Percentiles rank a stretch among this genome's conserved stretches.
phyloP scores from a whole-genome alignment of 305 asterid genomes.

The Lippia alba region DNA sequence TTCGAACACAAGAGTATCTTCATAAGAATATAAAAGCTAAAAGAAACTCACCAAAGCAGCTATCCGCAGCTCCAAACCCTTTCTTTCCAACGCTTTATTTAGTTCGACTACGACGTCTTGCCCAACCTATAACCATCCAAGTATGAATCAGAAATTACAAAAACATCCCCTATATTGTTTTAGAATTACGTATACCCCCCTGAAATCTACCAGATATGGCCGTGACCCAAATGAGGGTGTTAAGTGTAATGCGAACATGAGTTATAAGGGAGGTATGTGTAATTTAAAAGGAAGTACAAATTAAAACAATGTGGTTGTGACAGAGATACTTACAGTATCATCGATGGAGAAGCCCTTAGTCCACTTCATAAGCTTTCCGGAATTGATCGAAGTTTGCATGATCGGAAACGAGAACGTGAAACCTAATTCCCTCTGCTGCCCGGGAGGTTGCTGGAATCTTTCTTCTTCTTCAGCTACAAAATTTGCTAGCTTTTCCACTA shows the following conservation, averaged over 20 bases:
- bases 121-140: conserved; percentile 59
- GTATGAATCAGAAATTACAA: conserved; percentile 25
- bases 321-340: conserved; percentile 54
- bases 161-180: neutral
- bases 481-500: conserved; percentile 72
- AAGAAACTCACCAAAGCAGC: conserved; percentile 74
- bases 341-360: conserved; percentile 87
- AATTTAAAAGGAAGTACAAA: neutral
- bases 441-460: conserved; percentile 65
- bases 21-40: conserved; percentile 1
- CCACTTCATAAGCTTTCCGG: conserved; percentile 89
- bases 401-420: conserved; percentile 96
- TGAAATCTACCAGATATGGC: neutral
- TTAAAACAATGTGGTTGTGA: conserved; percentile 11
- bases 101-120: conserved; percentile 82
- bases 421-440: conserved; percentile 76
- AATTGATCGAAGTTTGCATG: conserved; percentile 83
- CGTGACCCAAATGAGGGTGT: neutral
- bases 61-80: conserved; percentile 75
- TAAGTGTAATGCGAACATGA: neutral
- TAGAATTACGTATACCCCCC: neutral
- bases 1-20: neutral
- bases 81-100: conserved; percentile 74
- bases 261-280: neutral
- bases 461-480: conserved; percentile 75